These are phyloP conservation scores for Colletotrichum lini DNA, from an alignment of 2,329 filamentous ascomycete species.

Conservation along the genomic window DNA sequence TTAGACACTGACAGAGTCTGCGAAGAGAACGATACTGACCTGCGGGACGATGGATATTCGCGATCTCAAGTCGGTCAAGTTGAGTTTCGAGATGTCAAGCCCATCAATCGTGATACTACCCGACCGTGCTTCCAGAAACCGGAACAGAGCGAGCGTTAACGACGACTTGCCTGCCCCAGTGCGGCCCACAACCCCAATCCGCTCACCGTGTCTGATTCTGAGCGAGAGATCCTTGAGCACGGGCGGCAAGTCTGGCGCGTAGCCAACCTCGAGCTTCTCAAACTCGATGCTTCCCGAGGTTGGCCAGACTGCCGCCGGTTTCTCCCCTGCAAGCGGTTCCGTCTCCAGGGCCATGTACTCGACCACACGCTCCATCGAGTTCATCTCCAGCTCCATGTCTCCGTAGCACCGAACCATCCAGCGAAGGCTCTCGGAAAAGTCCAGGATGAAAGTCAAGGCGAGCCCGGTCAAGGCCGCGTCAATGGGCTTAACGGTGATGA, in stretches of 20 bases:
- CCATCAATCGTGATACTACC: slow-evolving; percentile 81
- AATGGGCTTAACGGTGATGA: slow-evolving; percentile 76
- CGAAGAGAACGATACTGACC: slow-evolving; percentile 49
- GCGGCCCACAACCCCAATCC: slow-evolving; percentile 82
- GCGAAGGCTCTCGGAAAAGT: slow-evolving; percentile 75
- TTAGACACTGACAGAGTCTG: too few relatives aligned
- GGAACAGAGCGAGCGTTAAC: slow-evolving; percentile 81
- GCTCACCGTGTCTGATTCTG: slow-evolving; percentile 74
- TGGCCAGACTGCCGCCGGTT: slow-evolving; percentile 81
- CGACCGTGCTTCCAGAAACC: slow-evolving; percentile 78
- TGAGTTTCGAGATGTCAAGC: slow-evolving; percentile 80
- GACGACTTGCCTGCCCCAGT: slow-evolving; percentile 86
- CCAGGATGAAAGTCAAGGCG: slow-evolving; percentile 79
- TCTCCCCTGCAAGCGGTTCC: slow-evolving; percentile 73
- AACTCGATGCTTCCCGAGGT: slow-evolving; percentile 80
- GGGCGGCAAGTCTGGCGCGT: slow-evolving; percentile 79
- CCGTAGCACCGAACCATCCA: slow-evolving; percentile 79
- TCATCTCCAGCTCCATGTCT: slow-evolving; percentile 83
- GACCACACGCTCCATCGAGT: slow-evolving; percentile 80
- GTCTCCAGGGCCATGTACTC: slow-evolving; percentile 80
- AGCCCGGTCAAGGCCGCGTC: slow-evolving; percentile 82
- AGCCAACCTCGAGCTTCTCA: slow-evolving; percentile 78
- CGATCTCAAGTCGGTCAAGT: slow-evolving; percentile 78
- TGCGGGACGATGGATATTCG: slow-evolving; percentile 84
- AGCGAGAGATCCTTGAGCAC: slow-evolving; percentile 82